These are phyloP conservation scores for Peronospora belbahrii DNA, from an alignment of 352 stramenopile genomes.

Conservation along the genomic window DNA sequence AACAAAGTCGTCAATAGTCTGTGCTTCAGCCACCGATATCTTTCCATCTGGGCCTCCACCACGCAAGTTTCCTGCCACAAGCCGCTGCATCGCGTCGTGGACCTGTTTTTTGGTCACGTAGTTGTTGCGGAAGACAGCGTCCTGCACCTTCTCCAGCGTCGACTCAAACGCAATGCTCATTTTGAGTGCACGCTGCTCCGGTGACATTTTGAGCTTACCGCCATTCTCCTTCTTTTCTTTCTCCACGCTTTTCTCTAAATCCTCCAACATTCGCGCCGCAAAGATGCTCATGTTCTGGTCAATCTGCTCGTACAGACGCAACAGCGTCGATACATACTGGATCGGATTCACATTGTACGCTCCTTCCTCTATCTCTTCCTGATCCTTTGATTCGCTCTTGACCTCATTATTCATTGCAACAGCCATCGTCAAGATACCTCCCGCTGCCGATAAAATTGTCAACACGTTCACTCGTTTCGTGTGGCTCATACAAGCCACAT, in stretches of 20 bases:
- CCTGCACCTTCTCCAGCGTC: constrained; percentile 73
- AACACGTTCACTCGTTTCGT: background rate
- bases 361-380: constrained; percentile 6
- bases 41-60: constrained; percentile 41
- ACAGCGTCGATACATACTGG: constrained; percentile 57
- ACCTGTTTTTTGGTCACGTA: constrained; percentile 77
- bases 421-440: constrained; percentile 10
- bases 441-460: constrained; percentile 1
- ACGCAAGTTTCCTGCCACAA: constrained; percentile 47
- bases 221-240: constrained; percentile 38
- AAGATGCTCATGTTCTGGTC: constrained; percentile 82
- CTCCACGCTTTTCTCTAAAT: constrained; percentile 48
- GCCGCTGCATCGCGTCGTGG: constrained; percentile 53
- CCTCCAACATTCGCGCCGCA: constrained; percentile 55
- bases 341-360: constrained; percentile 57
- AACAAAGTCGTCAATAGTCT: constrained; percentile 67
- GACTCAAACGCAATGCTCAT: constrained; percentile 82
- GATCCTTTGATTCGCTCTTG: constrained; percentile 20
- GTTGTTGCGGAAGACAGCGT: constrained; percentile 79
- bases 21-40: constrained; percentile 54
- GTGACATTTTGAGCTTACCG: constrained; percentile 39
- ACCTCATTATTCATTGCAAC: constrained; percentile 1
- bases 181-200: constrained; percentile 64
- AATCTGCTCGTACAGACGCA: constrained; percentile 76
- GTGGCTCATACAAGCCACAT: background rate